Conservation (phyloP, 352 stramenopile species). For the Peronospora farinosa region DNA sequence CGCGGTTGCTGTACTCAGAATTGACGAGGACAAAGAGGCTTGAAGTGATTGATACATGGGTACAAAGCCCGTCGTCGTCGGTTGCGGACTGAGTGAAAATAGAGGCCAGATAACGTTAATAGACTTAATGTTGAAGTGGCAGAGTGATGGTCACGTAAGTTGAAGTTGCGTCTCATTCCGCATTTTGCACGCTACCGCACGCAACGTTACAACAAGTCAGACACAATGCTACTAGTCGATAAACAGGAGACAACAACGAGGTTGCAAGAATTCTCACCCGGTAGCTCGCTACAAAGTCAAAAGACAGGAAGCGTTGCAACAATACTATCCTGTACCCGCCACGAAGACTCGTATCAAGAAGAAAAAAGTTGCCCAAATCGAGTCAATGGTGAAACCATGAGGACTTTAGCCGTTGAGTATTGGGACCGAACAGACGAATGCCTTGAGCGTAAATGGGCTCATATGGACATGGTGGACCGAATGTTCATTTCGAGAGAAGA, state of each 20-base stretch:
- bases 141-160: slow-evolving; percentile 19
- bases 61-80: slow-evolving; percentile 7
- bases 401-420: slow-evolving; percentile 67
- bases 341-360: not conserved
- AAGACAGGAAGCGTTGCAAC: not conserved
- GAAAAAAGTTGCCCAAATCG: not conserved
- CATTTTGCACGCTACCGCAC: slow-evolving; percentile 9
- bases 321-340: slow-evolving; percentile 6
- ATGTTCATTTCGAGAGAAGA: slow-evolving; percentile 55
- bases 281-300: slow-evolving; percentile 1
- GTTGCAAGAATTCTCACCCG: not conserved
- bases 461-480: slow-evolving; percentile 63
- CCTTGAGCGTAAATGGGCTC: slow-evolving; percentile 77
- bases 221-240: slow-evolving; percentile 1
- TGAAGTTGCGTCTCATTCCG: slow-evolving; percentile 21
- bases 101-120: slow-evolving; percentile 12
- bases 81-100: not conserved
- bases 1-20: slow-evolving; percentile 48
- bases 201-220: not conserved
- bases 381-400: not conserved
- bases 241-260: slow-evolving; percentile 4
- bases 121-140: slow-evolving; percentile 14
- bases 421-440: slow-evolving; percentile 77
- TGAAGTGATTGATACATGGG: slow-evolving; percentile 14
- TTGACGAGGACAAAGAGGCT: slow-evolving; percentile 50